Conservation (phyloP, 495 filamentous ascomycete species). For the Trichoderma gamsii region DNA sequence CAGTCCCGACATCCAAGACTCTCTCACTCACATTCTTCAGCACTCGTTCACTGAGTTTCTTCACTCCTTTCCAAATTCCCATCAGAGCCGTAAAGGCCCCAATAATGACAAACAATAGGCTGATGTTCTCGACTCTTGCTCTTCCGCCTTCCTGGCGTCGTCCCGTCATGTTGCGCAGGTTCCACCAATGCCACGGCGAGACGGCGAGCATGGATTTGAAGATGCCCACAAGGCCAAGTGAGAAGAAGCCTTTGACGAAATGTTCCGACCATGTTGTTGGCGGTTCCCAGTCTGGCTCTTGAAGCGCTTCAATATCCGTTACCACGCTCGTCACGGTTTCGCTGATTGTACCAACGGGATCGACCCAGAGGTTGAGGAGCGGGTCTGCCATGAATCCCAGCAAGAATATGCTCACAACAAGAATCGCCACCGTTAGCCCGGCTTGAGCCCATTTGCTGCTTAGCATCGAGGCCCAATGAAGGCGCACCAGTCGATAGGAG, state of each 20-base stretch:
- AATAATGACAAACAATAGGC: conserved; percentile 69
- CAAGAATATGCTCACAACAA: conserved; percentile 64
- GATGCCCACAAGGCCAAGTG: conserved; percentile 78
- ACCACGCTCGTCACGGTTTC: conserved; percentile 35
- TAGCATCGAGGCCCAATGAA: conserved; percentile 70
- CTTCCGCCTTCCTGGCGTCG: conserved; percentile 58
- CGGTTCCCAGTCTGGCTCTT: conserved; percentile 37
- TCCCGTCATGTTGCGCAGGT: conserved; percentile 49
- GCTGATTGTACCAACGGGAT: conserved; percentile 51
- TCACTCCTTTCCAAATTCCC: conserved; percentile 72
- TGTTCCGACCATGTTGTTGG: conserved; percentile 65
- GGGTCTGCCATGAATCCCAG: conserved; percentile 90
- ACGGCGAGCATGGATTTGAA: conserved; percentile 70
- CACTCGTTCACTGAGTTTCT: conserved; percentile 58
- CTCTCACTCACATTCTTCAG: conserved; percentile 70
- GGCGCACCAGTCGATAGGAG: conserved; percentile 70
- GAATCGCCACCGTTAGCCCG: conserved; percentile 59
- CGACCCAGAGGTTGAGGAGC: conserved; percentile 80
- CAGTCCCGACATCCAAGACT: conserved; percentile 76
- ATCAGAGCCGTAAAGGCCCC: conserved; percentile 76
- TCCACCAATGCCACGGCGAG: conserved; percentile 71
- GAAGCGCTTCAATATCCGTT: conserved; percentile 30
- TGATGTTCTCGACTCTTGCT: conserved; percentile 66
- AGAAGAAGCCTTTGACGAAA: conserved; percentile 80
- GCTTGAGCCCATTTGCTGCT: conserved; percentile 60